Base-by-base conservation (phyloP, 2,329 filamentous ascomycete species). In the Sporothrix curviconia region DNA sequence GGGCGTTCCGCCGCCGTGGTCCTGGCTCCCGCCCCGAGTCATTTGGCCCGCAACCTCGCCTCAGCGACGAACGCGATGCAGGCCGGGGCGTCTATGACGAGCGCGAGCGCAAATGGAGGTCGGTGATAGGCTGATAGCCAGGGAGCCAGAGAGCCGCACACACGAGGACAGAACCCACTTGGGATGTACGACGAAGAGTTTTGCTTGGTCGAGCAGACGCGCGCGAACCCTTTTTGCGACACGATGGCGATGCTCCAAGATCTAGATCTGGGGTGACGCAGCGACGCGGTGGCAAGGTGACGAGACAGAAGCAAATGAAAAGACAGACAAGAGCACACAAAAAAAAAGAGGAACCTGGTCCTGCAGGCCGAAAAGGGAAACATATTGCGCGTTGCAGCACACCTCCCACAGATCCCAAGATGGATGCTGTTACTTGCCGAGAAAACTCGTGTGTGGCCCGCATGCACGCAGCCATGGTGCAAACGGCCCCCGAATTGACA, bases 371-470 rank as follows among this genome's bases (percentile, higher is more conserved):
- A 55, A 55, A 47, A 25, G 15, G 53, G 40, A 28, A 55, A 37
- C 40, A 55, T 17, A 36, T 36, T 37, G 53, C 52, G 52, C 52
- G 51, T 28, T 43, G 37, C 50, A 43, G 36, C 50, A n/a, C n/a
- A n/a, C n/a, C n/a, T n/a, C n/a, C n/a, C 50, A 37, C 25, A 37
- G 34, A 28, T n/a, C 17, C 44, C 7, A 49, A 50, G 34, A 50
- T 50, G 32, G 30, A 30, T 30, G 34, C 46, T 19, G 17, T 19
- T 40, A 11, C 4, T 25, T 49, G 28, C n/a, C n/a, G n/a, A n/a
- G n/a, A n/a, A n/a, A n/a, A n/a, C n/a, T n/a, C n/a, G n/a, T 49
- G 44, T 30, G 17, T 24, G 32, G 46, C 46, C 46, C 46, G 19
- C 46, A 11, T 12, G 19, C 46, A 32, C 47, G 34, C 36, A 52